phyloP scores from a whole-genome alignment of 345 rosid species.

The Erysimum cheiranthoides region DNA sequence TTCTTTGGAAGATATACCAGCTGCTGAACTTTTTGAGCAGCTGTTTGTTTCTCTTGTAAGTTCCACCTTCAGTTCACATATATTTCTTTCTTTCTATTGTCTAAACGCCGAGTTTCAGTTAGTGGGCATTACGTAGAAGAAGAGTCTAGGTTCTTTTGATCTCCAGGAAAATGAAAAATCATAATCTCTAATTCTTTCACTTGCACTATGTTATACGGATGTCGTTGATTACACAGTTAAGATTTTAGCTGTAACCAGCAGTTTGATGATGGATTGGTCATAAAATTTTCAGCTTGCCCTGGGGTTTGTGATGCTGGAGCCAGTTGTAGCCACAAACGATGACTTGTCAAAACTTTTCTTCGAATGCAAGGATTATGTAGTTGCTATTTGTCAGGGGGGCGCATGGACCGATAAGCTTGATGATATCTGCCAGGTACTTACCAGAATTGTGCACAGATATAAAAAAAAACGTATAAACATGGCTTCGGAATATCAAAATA shows the following conservation, averaged over 20 bases:
- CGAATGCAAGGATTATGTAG: constrained; percentile 84
- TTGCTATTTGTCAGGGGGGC: constrained; percentile 68
- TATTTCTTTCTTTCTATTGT: neutral
- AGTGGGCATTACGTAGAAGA: neutral
- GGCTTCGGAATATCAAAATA: constrained; percentile 14
- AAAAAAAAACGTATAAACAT: neutral
- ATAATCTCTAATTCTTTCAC: constrained; percentile 3
- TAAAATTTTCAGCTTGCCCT: constrained; percentile 62
- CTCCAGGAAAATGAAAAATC: neutral
- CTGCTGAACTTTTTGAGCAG: constrained; percentile 77
- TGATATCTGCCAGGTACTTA: constrained; percentile 80
- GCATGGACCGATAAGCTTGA: constrained; percentile 70
- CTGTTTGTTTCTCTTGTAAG: constrained; percentile 85
- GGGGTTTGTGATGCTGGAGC: constrained; percentile 74
- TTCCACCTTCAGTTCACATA: constrained; percentile 24
- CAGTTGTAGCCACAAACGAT: constrained; percentile 55
- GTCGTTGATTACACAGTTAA: constrained; percentile 30
- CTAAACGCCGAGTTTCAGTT: no score
- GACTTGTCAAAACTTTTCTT: constrained; percentile 71
- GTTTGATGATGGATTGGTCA: constrained; percentile 28
- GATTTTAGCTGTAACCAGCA: constrained; percentile 16
- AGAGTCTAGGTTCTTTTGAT: neutral
- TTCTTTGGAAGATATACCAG: constrained; percentile 75
- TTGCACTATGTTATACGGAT: neutral
- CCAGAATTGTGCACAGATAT: constrained; percentile 13